Base-by-base conservation (phyloP, 176 grass and related monocot genomes). In the Carex pumila region DNA sequence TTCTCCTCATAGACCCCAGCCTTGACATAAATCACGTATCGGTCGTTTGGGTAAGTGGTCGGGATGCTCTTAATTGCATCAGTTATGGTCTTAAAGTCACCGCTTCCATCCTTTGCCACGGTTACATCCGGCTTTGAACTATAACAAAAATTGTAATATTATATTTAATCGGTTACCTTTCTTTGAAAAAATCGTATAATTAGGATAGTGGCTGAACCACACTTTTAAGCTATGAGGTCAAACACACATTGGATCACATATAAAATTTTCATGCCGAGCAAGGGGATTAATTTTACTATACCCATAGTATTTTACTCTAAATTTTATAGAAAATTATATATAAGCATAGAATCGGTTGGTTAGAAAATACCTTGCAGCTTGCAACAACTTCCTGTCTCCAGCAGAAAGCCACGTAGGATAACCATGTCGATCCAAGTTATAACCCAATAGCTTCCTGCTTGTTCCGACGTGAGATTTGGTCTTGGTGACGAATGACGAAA, bases 21-120 rank as follows among this genome's bases (percentile, higher is more conserved):
- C 94, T 97, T 97, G 13, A 97, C 90, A 84, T 97, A 91, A 86
- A 97, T 97, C 17, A 97, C 88, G 81, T 89, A 97, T 31, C 92
- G 65, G 2, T 82, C 88, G 1, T 49, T 49, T 2, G 50, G 11
- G 69, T 86, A 59, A 0, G 13, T 68, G 79, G 89, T 89, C 50
- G 94, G 94, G 43, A 92, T 58, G 49, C 83, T 22, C 57, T 94
- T 85, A 13, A 97, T 1, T 71, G 94, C 94, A 0, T 90, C 90
- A 81, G 74, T 91, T 61, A 97, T 86, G 76, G 60, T 73, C 85
- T 92, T 97, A 80, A 88, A 97, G 63, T 92, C 76, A 12, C 94
- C 92, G 71, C 90, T 94, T 21, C 94, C 94, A 80, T 97, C 94
- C 86, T 92, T 81, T 71, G 91, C 91, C 49, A 97, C 94, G 30